These are phyloP conservation scores for Moesziomyces aphidis DNA, from an alignment of 1,284 basidiomycete genomes.

Conservation along the genomic window DNA sequence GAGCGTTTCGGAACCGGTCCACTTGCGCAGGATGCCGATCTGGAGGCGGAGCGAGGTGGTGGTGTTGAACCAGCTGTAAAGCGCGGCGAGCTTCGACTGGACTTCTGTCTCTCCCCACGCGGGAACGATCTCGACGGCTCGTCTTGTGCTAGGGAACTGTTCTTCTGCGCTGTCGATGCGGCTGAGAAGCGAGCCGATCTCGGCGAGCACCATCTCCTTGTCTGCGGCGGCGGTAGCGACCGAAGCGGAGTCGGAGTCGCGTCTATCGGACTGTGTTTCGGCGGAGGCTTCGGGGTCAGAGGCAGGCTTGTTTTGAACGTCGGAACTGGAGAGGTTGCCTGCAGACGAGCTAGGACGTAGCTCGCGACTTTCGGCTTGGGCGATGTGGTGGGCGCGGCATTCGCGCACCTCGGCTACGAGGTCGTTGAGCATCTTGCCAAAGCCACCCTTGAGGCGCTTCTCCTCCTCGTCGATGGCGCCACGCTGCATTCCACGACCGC, in stretches of 20 bases:
- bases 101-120: constrained; percentile 56
- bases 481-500: constrained; percentile 70
- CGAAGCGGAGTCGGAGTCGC: constrained; percentile 11
- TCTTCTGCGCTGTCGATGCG: constrained; percentile 61
- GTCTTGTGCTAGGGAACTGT: constrained; percentile 62
- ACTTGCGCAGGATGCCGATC: constrained; percentile 59
- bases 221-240: constrained; percentile 7
- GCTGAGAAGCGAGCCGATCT: constrained; percentile 53
- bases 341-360: constrained; percentile 4
- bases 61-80: constrained; percentile 66
- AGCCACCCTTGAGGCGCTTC: constrained; percentile 81
- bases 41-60: constrained; percentile 58
- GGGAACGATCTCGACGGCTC: constrained; percentile 56
- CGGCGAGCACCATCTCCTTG: constrained; percentile 41
- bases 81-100: constrained; percentile 58
- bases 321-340: constrained; percentile 68
- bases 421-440: constrained; percentile 81
- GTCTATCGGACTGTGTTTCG: constrained; percentile 10
- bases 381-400: constrained; percentile 74
- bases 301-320: constrained; percentile 1
- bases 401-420: constrained; percentile 84
- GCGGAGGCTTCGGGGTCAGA: constrained; percentile 4
- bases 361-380: constrained; percentile 44
- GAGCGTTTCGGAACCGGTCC: constrained; percentile 62
- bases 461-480: constrained; percentile 85